Base-by-base conservation (phyloP, 2,329 filamentous ascomycete genomes). In the Pseudopyrenochaeta lycopersici region DNA sequence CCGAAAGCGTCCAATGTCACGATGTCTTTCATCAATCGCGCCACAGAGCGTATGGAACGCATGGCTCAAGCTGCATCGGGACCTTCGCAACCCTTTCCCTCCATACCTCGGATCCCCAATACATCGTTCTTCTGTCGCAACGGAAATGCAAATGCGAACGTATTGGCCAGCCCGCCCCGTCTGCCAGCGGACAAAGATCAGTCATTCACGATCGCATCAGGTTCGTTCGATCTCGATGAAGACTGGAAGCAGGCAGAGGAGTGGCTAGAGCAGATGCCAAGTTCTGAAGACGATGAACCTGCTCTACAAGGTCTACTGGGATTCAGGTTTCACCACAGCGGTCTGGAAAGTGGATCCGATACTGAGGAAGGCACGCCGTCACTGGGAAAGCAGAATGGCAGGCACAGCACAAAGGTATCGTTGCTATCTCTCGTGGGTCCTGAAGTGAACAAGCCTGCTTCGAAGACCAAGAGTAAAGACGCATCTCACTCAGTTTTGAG, bases 201-300 rank as follows among this genome's bases (percentile, higher is more conserved):
- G 4, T 42, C 52, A 0, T 51, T 56, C 43, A 59, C 53, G 12
- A 15, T 56, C 17, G 49, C 43, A 10, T 46, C 35, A n/a, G 53
- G 45, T 11, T 47, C 43, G 10, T 46, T 38, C 39, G 7, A 48
- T 12, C 23, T 60, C 0, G 45, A 49, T 2, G 42, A 54, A 0
- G 57, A 60, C 20, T 50, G 49, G 38, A 46, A 45, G 30, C 38
- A 49, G 44, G 46, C 46, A 2, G 36, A 58, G 2, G 15, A 48
- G 7, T 50, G 52, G 57, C 32, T 57, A 12, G 39, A 39, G 12
- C 9, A 17, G 0, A 17, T 54, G 33, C 23, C 44, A 10, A 36
- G 23, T 17, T 31, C 38, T 6, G 45, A 49, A 1, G 43, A 50
- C 1, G 46, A 53, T 6, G 43, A 40, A 7, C 44, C 46, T 11